Percentiles rank a stretch among this genome's conserved stretches.
phyloP scores from a whole-genome alignment of 83 land plant species.

The Thuja plicata region DNA sequence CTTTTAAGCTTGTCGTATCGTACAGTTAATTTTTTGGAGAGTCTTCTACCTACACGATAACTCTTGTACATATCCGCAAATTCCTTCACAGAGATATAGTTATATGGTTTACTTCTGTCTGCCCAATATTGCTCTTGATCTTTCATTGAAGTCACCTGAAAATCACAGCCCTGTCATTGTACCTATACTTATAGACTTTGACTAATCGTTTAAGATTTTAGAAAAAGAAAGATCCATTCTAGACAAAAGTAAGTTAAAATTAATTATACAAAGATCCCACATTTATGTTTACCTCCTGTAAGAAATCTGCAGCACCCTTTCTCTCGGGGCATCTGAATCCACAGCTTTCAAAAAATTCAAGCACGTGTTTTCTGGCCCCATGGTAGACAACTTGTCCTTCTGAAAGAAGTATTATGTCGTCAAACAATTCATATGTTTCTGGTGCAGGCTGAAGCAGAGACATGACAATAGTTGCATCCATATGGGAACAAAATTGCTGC shows the following conservation, averaged over 20 bases:
- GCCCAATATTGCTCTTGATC: slow-evolving; percentile 62
- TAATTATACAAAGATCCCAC: background rate
- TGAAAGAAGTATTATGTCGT: slow-evolving; percentile 56
- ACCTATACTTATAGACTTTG: background rate
- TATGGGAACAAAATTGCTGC: slow-evolving; percentile 52
- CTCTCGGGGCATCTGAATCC: slow-evolving; percentile 59
- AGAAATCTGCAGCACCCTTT: too few relatives aligned
- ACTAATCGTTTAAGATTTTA: background rate
- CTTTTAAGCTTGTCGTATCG: slow-evolving; percentile 30
- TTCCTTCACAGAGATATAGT: slow-evolving; percentile 30
- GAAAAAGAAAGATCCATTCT: background rate
- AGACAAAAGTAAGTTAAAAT: background rate
- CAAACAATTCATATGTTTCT: slow-evolving; percentile 71
- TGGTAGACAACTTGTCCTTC: slow-evolving; percentile 60
- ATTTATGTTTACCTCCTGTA: slow-evolving; percentile 28
- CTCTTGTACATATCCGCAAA: slow-evolving; percentile 27
- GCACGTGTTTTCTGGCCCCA: slow-evolving; percentile 58
- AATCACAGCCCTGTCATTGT: background rate
- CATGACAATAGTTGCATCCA: slow-evolving; percentile 62
- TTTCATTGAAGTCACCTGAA: slow-evolving; percentile 50
- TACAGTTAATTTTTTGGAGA: slow-evolving; percentile 14
- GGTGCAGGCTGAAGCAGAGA: slow-evolving; percentile 78
- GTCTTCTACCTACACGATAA: slow-evolving; percentile 19
- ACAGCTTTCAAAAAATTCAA: slow-evolving; percentile 67
- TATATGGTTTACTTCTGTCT: slow-evolving; percentile 26